Evolutionary conservation across 2,329 filamentous ascomycete species (phyloP), one percentile per base, ranked within the genome.

Genomic region (Alternaria ventricosa): DNA sequence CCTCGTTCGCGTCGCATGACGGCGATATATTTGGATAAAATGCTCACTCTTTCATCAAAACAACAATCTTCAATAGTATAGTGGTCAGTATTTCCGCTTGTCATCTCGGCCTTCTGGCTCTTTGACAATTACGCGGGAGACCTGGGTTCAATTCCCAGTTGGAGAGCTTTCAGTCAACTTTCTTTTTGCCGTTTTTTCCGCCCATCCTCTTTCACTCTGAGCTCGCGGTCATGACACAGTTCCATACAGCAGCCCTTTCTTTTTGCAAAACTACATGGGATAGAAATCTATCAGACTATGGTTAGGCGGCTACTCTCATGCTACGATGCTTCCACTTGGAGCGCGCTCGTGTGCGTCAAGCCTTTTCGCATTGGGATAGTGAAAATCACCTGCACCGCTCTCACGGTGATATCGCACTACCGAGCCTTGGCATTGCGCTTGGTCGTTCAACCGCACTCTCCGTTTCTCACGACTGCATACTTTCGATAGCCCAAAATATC

Each of bases 1-100:
- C 18, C 27, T n/a, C 30, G 5, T 0, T 33, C 2, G 11, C 12
- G 3, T 18, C 4, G 18, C 12, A 33, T 6, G 3, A 50, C 11
- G n/a, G 18, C 0, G 0, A 13, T 10, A 30, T 15, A 1, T 10
- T 0, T 3, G 12, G 44, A 0, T 18, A 0, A 41, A 41, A 41
- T 1, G 33, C 4, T 4, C 2, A 0, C 15, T 23, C 3, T 2
- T 12, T 9, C 28, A 53, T 53, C 49, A 1, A 51, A 25, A n/a
- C 13, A 53, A 6, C 49, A 53, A 18, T 53, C 49, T 53, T 53
- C 49, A 53, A 53, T 53, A 53, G 49, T 53, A 53, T 53, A 53
- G 49, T 53, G 49, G 49, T 53, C 49, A 53, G 49, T 53, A 53
- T 53, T 53, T 53, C 49, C 49, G 49, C 49, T 53, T 53, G 49